Conservation (phyloP, 257 asterid genomes). For the Scutellaria minor region DNA sequence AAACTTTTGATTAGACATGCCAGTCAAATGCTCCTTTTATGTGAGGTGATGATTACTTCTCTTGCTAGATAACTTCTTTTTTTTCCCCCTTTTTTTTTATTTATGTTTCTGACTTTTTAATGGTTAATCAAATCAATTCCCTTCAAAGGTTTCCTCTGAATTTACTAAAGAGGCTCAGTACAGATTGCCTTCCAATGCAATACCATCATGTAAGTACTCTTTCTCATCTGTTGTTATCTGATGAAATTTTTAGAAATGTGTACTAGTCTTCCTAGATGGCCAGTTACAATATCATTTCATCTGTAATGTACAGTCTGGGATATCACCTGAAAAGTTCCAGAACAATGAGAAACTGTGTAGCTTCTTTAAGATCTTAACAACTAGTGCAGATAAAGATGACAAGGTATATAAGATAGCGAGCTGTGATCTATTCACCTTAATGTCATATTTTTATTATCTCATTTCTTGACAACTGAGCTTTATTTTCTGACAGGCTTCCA, state of each 20-base stretch:
- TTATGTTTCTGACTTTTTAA: no score
- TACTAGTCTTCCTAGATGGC: constrained; percentile 4
- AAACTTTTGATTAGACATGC: no score
- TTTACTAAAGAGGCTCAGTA: constrained; percentile 64
- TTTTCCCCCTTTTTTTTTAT: no score
- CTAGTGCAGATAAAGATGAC: constrained; percentile 57
- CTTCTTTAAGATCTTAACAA: constrained; percentile 74
- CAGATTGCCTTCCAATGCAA: constrained; percentile 78
- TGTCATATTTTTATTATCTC: neutral
- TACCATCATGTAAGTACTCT: constrained; percentile 58
- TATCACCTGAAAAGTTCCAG: constrained; percentile 68
- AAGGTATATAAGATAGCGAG: constrained; percentile 50
- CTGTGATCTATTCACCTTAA: neutral
- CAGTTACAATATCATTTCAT: neutral
- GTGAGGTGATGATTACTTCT: no score
- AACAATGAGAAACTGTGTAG: constrained; percentile 47
- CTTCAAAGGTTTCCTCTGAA: constrained; percentile 65
- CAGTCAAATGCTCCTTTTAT: no score
- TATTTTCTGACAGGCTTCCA: neutral
- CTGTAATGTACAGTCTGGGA: constrained; percentile 58
- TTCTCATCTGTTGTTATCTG: constrained; percentile 8
- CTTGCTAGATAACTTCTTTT: no score
- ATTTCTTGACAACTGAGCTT: constrained; percentile 15
- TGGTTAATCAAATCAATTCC: no score
- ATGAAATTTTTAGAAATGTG: neutral